phyloP scores from a whole-genome alignment of 129 eudicot genomes.

The Artemisia tridentata region DNA sequence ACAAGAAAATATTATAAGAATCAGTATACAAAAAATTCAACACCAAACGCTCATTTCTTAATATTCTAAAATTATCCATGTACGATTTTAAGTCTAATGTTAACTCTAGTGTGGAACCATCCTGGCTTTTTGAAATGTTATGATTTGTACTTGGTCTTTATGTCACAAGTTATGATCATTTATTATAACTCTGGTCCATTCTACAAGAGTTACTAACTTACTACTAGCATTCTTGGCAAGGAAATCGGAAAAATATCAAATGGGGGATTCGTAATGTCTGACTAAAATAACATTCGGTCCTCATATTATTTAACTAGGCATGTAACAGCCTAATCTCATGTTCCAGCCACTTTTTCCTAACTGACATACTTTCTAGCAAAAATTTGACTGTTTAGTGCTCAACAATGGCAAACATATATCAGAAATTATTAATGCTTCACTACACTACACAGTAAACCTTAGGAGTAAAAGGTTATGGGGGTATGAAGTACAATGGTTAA shows the following conservation, averaged over 20 bases:
- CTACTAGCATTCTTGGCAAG: background rate
- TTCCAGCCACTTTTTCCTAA: slow-evolving; percentile 17
- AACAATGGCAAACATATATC: background rate
- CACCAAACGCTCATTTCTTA: background rate
- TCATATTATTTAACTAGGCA: background rate
- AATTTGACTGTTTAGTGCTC: background rate
- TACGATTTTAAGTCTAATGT: background rate
- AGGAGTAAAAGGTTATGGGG: background rate
- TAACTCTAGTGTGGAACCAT: background rate
- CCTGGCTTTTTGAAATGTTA: background rate
- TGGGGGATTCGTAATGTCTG: background rate
- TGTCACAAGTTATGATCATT: background rate
- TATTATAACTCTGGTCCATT: background rate
- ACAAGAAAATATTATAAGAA: background rate
- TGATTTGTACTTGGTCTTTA: background rate
- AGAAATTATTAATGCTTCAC: background rate
- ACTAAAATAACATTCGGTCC: background rate
- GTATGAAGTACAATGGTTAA: background rate
- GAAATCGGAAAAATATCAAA: background rate
- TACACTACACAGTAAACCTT: background rate
- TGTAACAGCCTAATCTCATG: background rate
- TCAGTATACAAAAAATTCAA: background rate
- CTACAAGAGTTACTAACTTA: background rate
- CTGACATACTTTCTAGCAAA: background rate
- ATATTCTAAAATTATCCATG: background rate